phyloP scores from a whole-genome alignment of 768 basidiomycete genomes.

The Phaffia tasmanica region DNA sequence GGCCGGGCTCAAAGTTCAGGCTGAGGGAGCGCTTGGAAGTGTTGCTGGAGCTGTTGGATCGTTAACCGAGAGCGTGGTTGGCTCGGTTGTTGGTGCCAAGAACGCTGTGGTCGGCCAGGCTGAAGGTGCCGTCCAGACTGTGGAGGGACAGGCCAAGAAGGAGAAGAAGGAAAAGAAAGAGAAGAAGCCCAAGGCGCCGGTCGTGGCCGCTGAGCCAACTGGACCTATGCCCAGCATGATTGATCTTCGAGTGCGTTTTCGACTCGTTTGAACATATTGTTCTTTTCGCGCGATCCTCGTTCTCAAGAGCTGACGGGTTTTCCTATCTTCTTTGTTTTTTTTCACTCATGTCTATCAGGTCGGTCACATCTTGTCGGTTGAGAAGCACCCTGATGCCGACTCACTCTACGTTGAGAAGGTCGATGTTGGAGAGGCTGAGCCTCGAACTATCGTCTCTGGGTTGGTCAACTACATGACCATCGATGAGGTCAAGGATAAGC shows the following conservation, averaged over 20 bases:
- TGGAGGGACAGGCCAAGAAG: slow-evolving; percentile 35
- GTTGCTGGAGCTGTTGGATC: slow-evolving; percentile 18
- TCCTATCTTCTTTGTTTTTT: not conserved
- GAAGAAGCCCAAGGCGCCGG: slow-evolving; percentile 34
- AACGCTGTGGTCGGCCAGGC: too few species aligned
- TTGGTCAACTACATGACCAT: slow-evolving; percentile 93
- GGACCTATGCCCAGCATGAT: slow-evolving; percentile 92
- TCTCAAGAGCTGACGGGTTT: not conserved
- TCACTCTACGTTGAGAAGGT: slow-evolving; percentile 98
- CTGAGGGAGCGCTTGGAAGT: slow-evolving; percentile 6
- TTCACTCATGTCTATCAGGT: not conserved
- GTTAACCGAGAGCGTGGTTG: slow-evolving; percentile 8
- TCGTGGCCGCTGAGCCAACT: slow-evolving; percentile 53
- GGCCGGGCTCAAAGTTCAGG: slow-evolving; percentile 14
- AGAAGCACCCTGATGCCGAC: slow-evolving; percentile 94
- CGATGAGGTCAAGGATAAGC: slow-evolving; percentile 76
- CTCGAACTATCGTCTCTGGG: slow-evolving; percentile 91
- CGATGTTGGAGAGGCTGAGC: slow-evolving; percentile 88
- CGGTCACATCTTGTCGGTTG: slow-evolving; percentile 47
- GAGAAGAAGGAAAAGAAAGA: slow-evolving; percentile 42
- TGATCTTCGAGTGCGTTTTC: slow-evolving; percentile 79
- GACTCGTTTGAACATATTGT: slow-evolving; percentile 52
- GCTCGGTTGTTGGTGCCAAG: not conserved
- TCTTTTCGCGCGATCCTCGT: not conserved
- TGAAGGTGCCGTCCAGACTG: slow-evolving; percentile 1